Conservation (phyloP, 2,329 filamentous ascomycete species). For the Davidsoniella eucalypti region DNA sequence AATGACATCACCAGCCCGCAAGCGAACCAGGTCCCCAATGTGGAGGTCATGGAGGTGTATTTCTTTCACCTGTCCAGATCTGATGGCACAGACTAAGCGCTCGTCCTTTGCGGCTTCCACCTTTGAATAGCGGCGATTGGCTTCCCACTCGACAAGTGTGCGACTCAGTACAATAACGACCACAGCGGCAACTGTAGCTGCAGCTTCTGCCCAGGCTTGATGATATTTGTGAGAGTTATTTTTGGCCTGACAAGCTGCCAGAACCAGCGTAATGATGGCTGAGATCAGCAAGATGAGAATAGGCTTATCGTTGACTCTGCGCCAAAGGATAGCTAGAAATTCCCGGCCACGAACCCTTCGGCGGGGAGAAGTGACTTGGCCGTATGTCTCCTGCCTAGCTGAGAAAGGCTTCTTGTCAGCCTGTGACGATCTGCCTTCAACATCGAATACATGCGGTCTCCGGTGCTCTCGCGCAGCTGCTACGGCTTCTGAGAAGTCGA, state of each 20-base stretch:
- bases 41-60: constrained; percentile 55
- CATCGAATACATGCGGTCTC: constrained; percentile 15
- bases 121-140: constrained; percentile 66
- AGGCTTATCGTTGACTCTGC: constrained; percentile 70
- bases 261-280: constrained; percentile 54
- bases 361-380: background rate
- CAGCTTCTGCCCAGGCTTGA: constrained; percentile 69
- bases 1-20: constrained; percentile 58
- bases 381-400: constrained; percentile 1
- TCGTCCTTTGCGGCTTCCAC: constrained; percentile 68
- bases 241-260: constrained; percentile 59
- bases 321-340: constrained; percentile 32
- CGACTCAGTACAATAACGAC: constrained; percentile 60
- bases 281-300: constrained; percentile 55
- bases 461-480: constrained; percentile 22
- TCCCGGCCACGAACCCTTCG: background rate
- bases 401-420: background rate
- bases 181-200: constrained; percentile 64
- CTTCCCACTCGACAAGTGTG: constrained; percentile 69
- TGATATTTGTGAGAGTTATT: constrained; percentile 33
- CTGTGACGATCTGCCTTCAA: background rate
- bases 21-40: constrained; percentile 56
- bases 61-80: constrained; percentile 55
- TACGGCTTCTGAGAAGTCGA: constrained; percentile 34
- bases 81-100: constrained; percentile 54